Conservation (phyloP, 164 flowering plant genomes). For the Berberis vulgaris region DNA sequence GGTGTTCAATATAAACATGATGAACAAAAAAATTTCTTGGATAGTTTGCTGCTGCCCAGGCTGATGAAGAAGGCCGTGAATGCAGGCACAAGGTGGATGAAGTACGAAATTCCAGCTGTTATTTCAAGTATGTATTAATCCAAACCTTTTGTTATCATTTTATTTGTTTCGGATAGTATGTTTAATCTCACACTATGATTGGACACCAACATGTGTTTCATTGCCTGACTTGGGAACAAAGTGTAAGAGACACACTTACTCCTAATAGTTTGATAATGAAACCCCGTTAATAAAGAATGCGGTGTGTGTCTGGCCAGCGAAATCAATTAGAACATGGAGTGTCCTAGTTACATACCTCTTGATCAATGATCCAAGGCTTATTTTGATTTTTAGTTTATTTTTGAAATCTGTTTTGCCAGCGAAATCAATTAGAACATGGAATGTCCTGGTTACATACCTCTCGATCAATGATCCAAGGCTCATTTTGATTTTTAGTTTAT, state of each 20-base stretch:
- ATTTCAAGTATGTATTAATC: slow-evolving; percentile 44
- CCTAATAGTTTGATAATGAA: too few relatives aligned
- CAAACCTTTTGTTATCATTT: not conserved
- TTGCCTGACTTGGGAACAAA: too few relatives aligned
- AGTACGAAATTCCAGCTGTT: slow-evolving; percentile 65
- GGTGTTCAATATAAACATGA: slow-evolving; percentile 49
- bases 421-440: too few relatives aligned
- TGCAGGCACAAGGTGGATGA: slow-evolving; percentile 46
- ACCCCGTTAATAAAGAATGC: too few relatives aligned
- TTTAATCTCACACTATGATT: not conserved
- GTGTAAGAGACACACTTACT: too few relatives aligned
- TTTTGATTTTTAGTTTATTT: not conserved
- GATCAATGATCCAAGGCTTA: too few relatives aligned
- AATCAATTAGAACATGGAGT: too few relatives aligned
- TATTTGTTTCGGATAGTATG: not conserved
- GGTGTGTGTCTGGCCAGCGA: too few relatives aligned
- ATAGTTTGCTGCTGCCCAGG: slow-evolving; percentile 19
- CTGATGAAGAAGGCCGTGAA: slow-evolving; percentile 31
- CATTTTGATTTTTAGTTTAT: not conserved
- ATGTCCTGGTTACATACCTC: too few relatives aligned
- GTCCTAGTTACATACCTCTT: too few relatives aligned
- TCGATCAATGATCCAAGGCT: too few relatives aligned
- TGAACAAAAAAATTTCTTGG: slow-evolving; percentile 18
- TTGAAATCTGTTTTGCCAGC: not conserved
- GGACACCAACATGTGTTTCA: too few relatives aligned